Percentiles rank a stretch among this genome's conserved stretches.
These are phyloP conservation scores for Cnidoscolus chayamansa DNA, from an alignment of 441 rosid species.

Conservation along the genomic window DNA sequence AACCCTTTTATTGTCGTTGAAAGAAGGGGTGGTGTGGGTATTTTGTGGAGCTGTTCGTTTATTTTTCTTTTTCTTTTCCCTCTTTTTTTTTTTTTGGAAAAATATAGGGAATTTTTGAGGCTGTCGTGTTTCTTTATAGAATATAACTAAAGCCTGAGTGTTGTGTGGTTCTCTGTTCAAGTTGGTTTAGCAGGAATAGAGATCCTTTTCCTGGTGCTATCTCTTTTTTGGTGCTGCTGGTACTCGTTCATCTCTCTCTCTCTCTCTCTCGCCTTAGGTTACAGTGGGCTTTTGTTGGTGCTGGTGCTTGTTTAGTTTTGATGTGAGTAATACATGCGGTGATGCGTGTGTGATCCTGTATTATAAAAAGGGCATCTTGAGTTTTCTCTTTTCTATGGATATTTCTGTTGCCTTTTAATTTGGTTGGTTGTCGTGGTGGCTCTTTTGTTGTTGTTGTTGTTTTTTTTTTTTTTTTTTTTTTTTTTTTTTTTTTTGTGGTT, in stretches of 20 bases:
- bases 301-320: slow-evolving; percentile 24
- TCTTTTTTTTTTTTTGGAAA: slow-evolving; percentile 14
- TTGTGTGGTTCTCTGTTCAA: slow-evolving; percentile 73
- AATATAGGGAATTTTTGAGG: slow-evolving; percentile 49
- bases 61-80: too few relatives aligned
- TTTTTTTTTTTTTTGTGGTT: background rate
- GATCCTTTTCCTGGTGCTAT: slow-evolving; percentile 28
- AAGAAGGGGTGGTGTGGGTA: slow-evolving; percentile 13
- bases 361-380: slow-evolving; percentile 21
- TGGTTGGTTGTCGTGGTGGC: slow-evolving; percentile 10
- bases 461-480: too few relatives aligned
- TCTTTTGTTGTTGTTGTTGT: background rate
- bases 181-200: slow-evolving; percentile 45
- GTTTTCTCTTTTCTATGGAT: slow-evolving; percentile 11
- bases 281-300: slow-evolving; percentile 11
- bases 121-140: slow-evolving; percentile 31
- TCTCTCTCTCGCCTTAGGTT: slow-evolving; percentile 7
- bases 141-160: slow-evolving; percentile 31
- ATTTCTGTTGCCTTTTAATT: background rate
- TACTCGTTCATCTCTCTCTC: slow-evolving; percentile 23
- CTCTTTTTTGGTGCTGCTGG: slow-evolving; percentile 42
- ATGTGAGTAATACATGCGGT: slow-evolving; percentile 13
- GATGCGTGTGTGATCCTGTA: slow-evolving; percentile 8
- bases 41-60: slow-evolving; percentile 24
- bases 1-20: slow-evolving; percentile 17